Evolutionary conservation across 768 basidiomycete genomes (phyloP), one percentile per base, ranked within the genome.

Genomic region (Trametes coccinea): DNA sequence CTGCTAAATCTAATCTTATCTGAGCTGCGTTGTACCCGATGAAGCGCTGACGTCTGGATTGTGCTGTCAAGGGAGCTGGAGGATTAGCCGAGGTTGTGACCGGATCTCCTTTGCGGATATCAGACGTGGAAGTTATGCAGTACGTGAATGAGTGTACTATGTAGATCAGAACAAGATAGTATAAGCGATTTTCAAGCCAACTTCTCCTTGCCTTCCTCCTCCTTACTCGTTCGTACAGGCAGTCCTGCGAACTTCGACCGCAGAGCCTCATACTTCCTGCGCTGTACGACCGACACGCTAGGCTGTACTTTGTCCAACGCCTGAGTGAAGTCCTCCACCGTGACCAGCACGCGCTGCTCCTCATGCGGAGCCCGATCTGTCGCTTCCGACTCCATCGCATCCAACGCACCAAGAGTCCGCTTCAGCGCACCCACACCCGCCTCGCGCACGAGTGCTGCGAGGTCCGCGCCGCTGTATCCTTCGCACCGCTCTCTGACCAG

Each of bases 391-490:
- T 85, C 85, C 76, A 90, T 80, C 58, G 78, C 75, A 61, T 89
- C 88, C 59, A 93, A 78, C 27, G 83, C 80, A 4, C 91, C 92
- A 22, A 92, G 73, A 2, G 83, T 82, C 0, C 86, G 79, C 61
- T 83, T 82, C 59, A 98, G 75, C 0, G 95, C 93, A n/a, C 82
- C 75, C 1, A 96, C 93, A 3, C 92, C 94, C 0, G 95, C 93
- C 73, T 97, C 95, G 43, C 95, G 78, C 10, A 95, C 90, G 30
- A 96, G 76, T 2, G 93, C 85, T 1, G 94, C 92, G 5, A 97
- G 77, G 75, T 98, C 95, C 0, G 95, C 95, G 7, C 95, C 95
- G 67, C 90, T 94, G 72, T 92, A 95, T 11, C 93, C 95, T 39
- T 94, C 93, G 65, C 92, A 92, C 33, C 76, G 72, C 17, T 82